Evolutionary conservation across 2,329 filamentous ascomycete species (phyloP), one percentile per base, ranked within the genome.

Genomic region (Xylaria digitata): DNA sequence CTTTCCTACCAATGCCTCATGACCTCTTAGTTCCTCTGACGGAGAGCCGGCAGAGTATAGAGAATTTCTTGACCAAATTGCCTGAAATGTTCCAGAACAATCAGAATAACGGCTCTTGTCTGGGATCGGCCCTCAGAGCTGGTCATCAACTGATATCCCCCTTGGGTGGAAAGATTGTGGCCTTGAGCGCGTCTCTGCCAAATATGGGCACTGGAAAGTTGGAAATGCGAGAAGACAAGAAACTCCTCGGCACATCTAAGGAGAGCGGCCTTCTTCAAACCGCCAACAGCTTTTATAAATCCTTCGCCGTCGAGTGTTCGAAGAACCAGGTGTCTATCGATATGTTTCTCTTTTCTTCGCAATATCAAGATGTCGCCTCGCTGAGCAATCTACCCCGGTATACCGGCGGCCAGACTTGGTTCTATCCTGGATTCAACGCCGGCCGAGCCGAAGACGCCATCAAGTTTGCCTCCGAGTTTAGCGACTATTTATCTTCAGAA

Each of bases 311-410:
- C 2, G 96, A 99, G 78, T 99, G 96, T 81, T 97, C 94, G 43
- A 99, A 99, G 84, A 97, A 96, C 73, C 96, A 99, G 80, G 96
- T 99, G 32, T 98, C 94, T 0, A 94, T 99, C 72, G 94, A 97
- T 79, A 97, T 97, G 94, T 97, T 97, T 84, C 84, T 97, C 57
- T 97, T 97, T 82, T 96, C 93, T 3, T 94, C 93, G 17, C 92
- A 96, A 78, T 97, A 99, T 79, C 96, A 98, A 80, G 96, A 99
- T 78, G 96, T 99, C 58, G 96, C 96, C 5, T 97, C 94, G 37
- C 85, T 99, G 61, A 97, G 94, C 84, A 97, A 97, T 79, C 85
- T 99, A 55, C 96, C 96, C 53, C 87, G 96, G 74, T 99, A 98
- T 78, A 98, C 96, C 26, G 96, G 95, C 79, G 96, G 96, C 23